These are phyloP conservation scores for Talaromyces liani DNA, from an alignment of 495 filamentous ascomycete species.

Conservation along the genomic window DNA sequence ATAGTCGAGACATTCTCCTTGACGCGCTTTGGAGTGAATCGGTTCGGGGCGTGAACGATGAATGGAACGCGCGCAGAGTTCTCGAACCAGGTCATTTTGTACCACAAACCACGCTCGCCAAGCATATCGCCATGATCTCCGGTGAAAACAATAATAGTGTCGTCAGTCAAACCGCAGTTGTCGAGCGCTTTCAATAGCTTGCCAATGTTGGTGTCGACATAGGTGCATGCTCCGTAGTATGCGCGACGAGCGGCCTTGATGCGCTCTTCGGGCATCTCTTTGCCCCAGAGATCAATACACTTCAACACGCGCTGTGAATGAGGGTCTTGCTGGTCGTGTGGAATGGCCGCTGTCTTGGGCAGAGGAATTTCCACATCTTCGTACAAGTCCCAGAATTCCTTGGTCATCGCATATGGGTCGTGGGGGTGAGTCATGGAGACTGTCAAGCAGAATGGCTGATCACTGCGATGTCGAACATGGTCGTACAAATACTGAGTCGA, in stretches of 20 bases:
- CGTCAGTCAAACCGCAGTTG: conserved; percentile 64
- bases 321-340: conserved; percentile 69
- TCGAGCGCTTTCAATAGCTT: conserved; percentile 66
- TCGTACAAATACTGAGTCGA: conserved; percentile 77
- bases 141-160: conserved; percentile 81
- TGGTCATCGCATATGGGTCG: conserved; percentile 83
- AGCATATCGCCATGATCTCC: conserved; percentile 93
- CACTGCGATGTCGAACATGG: conserved; percentile 61
- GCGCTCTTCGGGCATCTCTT: conserved; percentile 69
- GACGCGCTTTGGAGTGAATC: conserved; percentile 61
- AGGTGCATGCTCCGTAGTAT: conserved; percentile 84
- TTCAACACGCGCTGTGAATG: conserved; percentile 75
- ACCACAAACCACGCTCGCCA: conserved; percentile 83
- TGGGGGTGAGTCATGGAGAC: conserved; percentile 88
- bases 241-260: conserved; percentile 71
- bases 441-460: conserved; percentile 77
- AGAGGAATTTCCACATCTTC: conserved; percentile 78
- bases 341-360: conserved; percentile 60
- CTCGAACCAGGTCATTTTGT: conserved; percentile 92
- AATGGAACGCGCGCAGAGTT: conserved; percentile 76
- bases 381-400: conserved; percentile 84
- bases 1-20: conserved; percentile 74
- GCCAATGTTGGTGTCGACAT: conserved; percentile 82
- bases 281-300: conserved; percentile 71
- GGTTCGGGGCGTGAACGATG: conserved; percentile 62